Percentiles rank a stretch among this genome's conserved stretches.
phyloP scores from a whole-genome alignment of 345 rosid genomes.

The Hibiscus trionum region DNA sequence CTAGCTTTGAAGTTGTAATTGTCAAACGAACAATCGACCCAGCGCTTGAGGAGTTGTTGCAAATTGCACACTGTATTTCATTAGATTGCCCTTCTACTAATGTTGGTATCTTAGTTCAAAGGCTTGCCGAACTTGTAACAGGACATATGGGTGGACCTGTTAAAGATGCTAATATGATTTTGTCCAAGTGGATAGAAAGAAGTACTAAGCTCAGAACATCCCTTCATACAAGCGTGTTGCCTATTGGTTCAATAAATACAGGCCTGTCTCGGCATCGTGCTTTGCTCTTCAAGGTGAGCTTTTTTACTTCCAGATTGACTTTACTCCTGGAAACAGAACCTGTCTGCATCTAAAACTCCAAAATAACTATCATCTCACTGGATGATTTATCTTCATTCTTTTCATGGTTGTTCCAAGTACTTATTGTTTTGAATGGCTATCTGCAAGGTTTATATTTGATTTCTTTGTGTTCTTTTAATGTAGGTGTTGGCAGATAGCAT shows the following conservation, averaged over 20 bases:
- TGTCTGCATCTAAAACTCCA: not conserved
- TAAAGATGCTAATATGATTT: constrained; percentile 76
- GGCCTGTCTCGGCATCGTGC: constrained; percentile 97
- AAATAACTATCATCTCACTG: not conserved
- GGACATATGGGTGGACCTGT: constrained; percentile 96
- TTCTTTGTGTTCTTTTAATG: constrained; percentile 23
- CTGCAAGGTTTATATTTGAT: not conserved
- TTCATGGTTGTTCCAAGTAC: not conserved
- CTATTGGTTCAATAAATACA: constrained; percentile 78
- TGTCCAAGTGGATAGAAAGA: constrained; percentile 83
- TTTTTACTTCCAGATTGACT: constrained; percentile 2
- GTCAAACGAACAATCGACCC: constrained; percentile 69
- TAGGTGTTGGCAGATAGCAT: constrained; percentile 90
- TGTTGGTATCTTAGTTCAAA: constrained; percentile 61
- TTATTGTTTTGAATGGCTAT: not conserved
- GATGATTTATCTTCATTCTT: not conserved
- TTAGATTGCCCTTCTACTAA: constrained; percentile 62
- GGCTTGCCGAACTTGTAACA: constrained; percentile 90
- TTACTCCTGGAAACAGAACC: not conserved
- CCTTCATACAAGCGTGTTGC: constrained; percentile 68
- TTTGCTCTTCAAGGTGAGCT: constrained; percentile 89
- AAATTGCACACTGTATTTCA: constrained; percentile 70
- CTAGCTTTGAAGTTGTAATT: constrained; percentile 75
- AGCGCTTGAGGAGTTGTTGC: constrained; percentile 70
- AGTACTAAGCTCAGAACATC: constrained; percentile 73